These are phyloP conservation scores for Vairimorpha ceranae DNA, from an alignment of 371 early-diverging fungal species.

Conservation along the genomic window DNA sequence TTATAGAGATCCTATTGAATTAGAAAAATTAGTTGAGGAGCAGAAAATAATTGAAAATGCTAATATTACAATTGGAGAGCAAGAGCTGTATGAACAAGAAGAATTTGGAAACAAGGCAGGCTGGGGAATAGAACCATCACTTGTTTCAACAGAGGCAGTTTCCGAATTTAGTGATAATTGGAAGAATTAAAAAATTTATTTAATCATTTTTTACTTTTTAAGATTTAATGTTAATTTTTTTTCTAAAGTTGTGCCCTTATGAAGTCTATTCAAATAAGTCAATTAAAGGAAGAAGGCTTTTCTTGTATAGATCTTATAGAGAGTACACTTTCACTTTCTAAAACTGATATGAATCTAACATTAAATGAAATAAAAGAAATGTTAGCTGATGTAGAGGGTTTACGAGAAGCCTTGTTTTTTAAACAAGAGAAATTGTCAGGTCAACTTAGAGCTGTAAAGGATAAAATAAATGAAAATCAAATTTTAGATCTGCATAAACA, in stretches of 20 bases:
- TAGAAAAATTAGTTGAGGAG: slow-evolving; percentile 58
- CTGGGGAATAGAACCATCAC: background rate
- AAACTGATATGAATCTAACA: background rate
- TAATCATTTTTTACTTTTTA: no score
- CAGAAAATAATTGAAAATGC: slow-evolving; percentile 46
- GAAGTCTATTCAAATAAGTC: slow-evolving; percentile 43
- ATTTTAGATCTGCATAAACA: slow-evolving; percentile 18
- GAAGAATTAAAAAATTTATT: no score
- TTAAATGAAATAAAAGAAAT: slow-evolving; percentile 12
- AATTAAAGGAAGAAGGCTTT: slow-evolving; percentile 43
- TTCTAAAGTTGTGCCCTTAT: slow-evolving; percentile 29
- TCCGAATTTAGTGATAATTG: slow-evolving; percentile 12
- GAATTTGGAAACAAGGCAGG: background rate
- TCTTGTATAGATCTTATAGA: slow-evolving; percentile 33
- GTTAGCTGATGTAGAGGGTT: slow-evolving; percentile 29
- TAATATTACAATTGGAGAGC: background rate
- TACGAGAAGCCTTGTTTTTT: slow-evolving; percentile 51
- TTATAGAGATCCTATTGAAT: slow-evolving; percentile 63
- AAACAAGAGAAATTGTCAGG: slow-evolving; percentile 46
- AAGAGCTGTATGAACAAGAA: background rate
- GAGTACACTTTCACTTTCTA: slow-evolving; percentile 23
- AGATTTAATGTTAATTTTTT: no score
- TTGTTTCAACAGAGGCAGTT: background rate
- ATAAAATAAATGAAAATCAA: slow-evolving; percentile 1
- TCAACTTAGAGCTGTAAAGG: slow-evolving; percentile 1